Evolutionary conservation across 768 basidiomycete species (phyloP).

Genomic region (Albatrellus ellisii): DNA sequence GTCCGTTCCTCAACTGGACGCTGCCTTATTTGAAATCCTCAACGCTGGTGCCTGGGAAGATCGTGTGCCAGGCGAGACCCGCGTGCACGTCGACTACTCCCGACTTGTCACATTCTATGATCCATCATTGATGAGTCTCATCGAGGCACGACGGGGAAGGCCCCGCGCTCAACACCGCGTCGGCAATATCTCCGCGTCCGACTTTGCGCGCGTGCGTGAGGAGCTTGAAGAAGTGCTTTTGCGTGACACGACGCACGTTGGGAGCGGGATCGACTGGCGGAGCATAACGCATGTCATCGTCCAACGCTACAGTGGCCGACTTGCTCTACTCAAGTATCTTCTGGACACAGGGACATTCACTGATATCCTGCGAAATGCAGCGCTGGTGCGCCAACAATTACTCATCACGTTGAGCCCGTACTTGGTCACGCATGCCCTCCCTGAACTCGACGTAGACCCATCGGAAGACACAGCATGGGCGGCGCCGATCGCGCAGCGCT

Average conservation of each 20-base stretch:
- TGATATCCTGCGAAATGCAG: constrained; percentile 2
- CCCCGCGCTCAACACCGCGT: constrained; percentile 25
- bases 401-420: constrained; percentile 6
- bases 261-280: constrained; percentile 30
- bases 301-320: constrained; percentile 28
- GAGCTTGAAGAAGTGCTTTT: constrained; percentile 19
- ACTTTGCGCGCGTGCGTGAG: constrained; percentile 15
- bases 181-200: constrained; percentile 19
- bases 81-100: constrained; percentile 29
- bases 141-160: constrained; percentile 18
- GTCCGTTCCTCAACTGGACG: neutral
- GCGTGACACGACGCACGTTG: constrained; percentile 4
- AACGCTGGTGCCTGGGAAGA: constrained; percentile 30
- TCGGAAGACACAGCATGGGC: constrained; percentile 1
- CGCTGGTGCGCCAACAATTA: constrained; percentile 2
- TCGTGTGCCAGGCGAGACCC: constrained; percentile 29
- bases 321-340: constrained; percentile 26
- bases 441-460: neutral
- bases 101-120: constrained; percentile 33
- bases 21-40: constrained; percentile 13
- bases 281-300: constrained; percentile 24
- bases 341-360: constrained; percentile 14
- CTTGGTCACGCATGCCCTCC: neutral
- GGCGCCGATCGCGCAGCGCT: neutral
- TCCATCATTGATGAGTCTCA: constrained; percentile 23